These are phyloP conservation scores for Solanum hybrid DNA, from an alignment of 305 asterid genomes.

Conservation along the genomic window DNA sequence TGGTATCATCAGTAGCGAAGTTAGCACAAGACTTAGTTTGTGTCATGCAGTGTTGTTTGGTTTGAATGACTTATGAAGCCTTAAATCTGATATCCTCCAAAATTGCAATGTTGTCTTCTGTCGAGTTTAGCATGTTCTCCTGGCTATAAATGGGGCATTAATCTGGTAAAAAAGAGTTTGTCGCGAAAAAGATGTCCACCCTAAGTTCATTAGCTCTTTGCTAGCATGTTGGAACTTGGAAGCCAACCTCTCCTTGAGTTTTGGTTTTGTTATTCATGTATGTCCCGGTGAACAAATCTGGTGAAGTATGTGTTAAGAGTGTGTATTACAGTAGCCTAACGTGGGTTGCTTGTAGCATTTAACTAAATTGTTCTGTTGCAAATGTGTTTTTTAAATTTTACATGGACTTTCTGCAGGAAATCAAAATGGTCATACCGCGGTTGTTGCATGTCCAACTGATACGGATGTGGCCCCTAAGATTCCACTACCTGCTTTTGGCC, in stretches of 20 bases:
- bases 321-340: neutral
- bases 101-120: neutral
- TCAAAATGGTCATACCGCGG: slow-evolving; percentile 38
- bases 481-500: slow-evolving; percentile 70
- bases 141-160: neutral
- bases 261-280: neutral
- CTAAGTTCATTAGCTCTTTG: neutral
- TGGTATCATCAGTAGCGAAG: neutral
- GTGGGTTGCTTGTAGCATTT: neutral
- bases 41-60: neutral
- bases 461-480: slow-evolving; percentile 44
- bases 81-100: neutral
- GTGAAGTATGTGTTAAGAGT: neutral
- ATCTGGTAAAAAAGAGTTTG: neutral
- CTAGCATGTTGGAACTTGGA: neutral
- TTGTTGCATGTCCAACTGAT: slow-evolving; percentile 39
- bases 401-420: slow-evolving; percentile 31
- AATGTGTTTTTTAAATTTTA: neutral
- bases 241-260: neutral
- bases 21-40: neutral
- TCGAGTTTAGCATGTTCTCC: neutral
- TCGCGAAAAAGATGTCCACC: neutral
- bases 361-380: neutral
- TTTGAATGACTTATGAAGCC: neutral
- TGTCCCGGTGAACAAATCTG: neutral